A percentile compares a stretch with the other conserved stretches of the same genome.
Conservation (phyloP, 768 basidiomycete genomes). For the Chalciporus pseudorubinellus region DNA sequence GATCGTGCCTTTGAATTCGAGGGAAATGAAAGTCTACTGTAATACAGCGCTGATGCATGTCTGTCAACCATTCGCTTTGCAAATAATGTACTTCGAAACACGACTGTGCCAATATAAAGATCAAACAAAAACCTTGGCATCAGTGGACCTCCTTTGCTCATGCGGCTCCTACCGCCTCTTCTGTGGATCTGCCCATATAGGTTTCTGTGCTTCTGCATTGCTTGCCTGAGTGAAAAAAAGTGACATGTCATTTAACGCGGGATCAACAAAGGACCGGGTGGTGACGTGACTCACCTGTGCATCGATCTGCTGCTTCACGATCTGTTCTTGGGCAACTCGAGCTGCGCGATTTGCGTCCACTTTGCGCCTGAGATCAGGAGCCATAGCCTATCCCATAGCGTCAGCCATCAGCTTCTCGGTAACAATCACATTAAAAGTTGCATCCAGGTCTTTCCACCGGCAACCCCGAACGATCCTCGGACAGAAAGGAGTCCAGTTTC, state of each 20-base stretch:
- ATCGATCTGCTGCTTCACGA: conserved; percentile 48
- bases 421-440: no score
- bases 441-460: not conserved
- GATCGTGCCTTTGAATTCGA: not conserved
- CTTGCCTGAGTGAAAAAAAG: conserved; percentile 12
- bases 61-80: not conserved
- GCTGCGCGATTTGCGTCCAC: conserved; percentile 58
- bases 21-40: no score
- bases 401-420: conserved; percentile 2
- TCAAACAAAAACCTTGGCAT: not conserved
- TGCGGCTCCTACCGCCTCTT: conserved; percentile 9
- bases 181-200: conserved; percentile 32
- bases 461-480: not conserved
- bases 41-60: not conserved
- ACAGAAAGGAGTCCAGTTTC: not conserved
- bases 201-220: conserved; percentile 31
- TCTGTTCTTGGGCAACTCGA: conserved; percentile 52
- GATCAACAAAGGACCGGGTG: conserved; percentile 2
- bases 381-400: conserved; percentile 47
- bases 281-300: conserved; percentile 47
- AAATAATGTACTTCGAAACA: not conserved
- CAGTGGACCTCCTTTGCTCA: not conserved
- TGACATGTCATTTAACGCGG: conserved; percentile 2
- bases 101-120: conserved; percentile 2
- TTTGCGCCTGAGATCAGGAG: conserved; percentile 61